These are phyloP conservation scores for Carpinus fangiana DNA, from an alignment of 306 rosid genomes.

Conservation along the genomic window DNA sequence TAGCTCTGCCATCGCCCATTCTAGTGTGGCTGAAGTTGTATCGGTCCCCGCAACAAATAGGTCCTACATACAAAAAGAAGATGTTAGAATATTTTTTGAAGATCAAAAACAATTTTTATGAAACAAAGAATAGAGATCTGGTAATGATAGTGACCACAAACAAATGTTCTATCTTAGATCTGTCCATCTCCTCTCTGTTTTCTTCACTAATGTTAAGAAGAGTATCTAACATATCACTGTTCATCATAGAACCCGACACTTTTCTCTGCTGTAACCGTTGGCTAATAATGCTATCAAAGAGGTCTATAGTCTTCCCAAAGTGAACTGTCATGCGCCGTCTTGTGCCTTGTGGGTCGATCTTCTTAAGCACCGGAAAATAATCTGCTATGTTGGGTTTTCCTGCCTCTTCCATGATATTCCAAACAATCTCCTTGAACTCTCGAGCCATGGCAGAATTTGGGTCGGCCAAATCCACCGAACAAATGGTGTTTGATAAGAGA, in stretches of 20 bases:
- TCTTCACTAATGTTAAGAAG: conserved; percentile 40
- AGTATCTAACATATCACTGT: conserved; percentile 39
- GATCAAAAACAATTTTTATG: no score
- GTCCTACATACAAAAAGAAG: conserved; percentile 27
- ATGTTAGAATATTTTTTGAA: no score
- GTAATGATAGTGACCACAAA: not conserved
- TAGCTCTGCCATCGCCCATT: no score
- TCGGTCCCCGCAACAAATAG: conserved; percentile 23
- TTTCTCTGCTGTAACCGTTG: conserved; percentile 32
- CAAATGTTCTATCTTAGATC: not conserved
- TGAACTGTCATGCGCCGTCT: conserved; percentile 12
- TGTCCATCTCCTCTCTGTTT: conserved; percentile 35
- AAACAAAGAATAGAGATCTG: no score
- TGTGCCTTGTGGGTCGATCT: conserved; percentile 43
- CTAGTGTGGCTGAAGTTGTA: no score
- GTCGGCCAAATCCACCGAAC: conserved; percentile 40
- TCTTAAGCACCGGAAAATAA: conserved; percentile 40
- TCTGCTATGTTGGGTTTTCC: conserved; percentile 51
- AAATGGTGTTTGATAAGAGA: conserved; percentile 46
- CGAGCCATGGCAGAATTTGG: conserved; percentile 20
- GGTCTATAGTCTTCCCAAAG: conserved; percentile 20
- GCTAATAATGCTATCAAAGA: conserved; percentile 15
- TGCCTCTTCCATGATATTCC: conserved; percentile 29
- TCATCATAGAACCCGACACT: not conserved
- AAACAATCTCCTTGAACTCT: conserved; percentile 35